A percentile compares a stretch with the other conserved stretches of the same genome.
Conservation (phyloP, 192 early-diverging fungal genomes). For the Dissophora globulifera region DNA sequence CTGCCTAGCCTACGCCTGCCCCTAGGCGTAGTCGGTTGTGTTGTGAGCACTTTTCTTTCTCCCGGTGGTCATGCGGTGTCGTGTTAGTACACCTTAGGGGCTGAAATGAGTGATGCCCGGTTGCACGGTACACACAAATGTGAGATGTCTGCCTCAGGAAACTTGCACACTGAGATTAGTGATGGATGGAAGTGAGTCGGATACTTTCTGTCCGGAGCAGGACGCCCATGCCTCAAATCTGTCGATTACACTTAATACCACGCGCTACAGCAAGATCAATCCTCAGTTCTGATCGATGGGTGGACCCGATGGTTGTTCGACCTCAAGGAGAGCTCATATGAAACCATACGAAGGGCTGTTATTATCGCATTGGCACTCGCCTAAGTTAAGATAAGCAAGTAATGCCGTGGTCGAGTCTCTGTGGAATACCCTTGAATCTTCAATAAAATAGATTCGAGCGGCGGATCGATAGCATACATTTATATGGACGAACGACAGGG, state of each 20-base stretch:
- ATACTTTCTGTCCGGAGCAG: constrained; percentile 31
- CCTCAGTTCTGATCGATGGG: constrained; percentile 23
- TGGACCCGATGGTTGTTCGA: constrained; percentile 24
- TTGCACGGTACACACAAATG: too few species aligned
- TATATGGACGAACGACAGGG: constrained; percentile 22
- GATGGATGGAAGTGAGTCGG: constrained; percentile 32
- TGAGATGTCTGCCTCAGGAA: constrained; percentile 25
- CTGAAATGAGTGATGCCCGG: too few species aligned
- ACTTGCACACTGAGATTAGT: constrained; percentile 24
- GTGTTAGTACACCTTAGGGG: too few species aligned
- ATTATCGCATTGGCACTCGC: constrained; percentile 18
- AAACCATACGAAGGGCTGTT: constrained; percentile 22
- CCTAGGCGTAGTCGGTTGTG: too few species aligned
- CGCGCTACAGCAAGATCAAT: constrained; percentile 21
- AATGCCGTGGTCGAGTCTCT: constrained; percentile 29
- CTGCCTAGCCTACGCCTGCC: too few species aligned
- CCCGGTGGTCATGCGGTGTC: too few species aligned
- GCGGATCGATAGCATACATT: constrained; percentile 19
- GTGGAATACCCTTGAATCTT: constrained; percentile 41
- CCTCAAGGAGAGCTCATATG: constrained; percentile 27
- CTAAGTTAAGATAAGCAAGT: constrained; percentile 25
- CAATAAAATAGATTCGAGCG: constrained; percentile 24
- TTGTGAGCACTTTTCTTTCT: too few species aligned
- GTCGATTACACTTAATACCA: constrained; percentile 27
- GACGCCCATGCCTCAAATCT: constrained; percentile 30